A percentile compares a stretch with the other conserved stretches of the same genome.
Conservation (phyloP, 1,139 yeast species). For the Geotrichum carabidarum region DNA sequence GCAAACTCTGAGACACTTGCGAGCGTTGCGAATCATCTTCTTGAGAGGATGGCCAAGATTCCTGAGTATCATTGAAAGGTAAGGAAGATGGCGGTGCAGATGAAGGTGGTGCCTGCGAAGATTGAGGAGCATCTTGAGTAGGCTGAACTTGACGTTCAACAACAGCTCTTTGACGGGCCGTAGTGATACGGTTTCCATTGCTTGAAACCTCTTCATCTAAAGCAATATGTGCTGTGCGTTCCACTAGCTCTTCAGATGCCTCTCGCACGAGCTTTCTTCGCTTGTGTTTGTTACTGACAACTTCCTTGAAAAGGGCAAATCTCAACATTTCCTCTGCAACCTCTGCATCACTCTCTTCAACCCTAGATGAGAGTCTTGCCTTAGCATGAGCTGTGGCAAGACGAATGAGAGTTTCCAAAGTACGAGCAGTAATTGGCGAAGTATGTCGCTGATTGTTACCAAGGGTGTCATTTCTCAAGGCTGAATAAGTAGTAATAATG, state of each 20-base stretch:
- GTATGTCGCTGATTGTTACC: conserved; percentile 73
- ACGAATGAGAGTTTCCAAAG: conserved; percentile 92
- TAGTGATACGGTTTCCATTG: conserved; percentile 22
- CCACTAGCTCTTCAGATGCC: conserved; percentile 22
- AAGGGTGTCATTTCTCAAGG: conserved; percentile 74
- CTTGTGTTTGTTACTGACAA: conserved; percentile 35
- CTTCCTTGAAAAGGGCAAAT: conserved; percentile 81
- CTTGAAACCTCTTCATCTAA: conserved; percentile 19
- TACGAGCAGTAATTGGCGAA: conserved; percentile 96
- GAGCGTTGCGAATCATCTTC: conserved; percentile 19
- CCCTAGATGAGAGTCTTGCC: conserved; percentile 70
- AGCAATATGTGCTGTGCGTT: conserved; percentile 21
- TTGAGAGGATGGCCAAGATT: conserved; percentile 27
- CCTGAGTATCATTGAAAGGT: conserved; percentile 25
- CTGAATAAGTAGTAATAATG: conserved; percentile 74
- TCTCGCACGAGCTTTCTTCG: conserved; percentile 31
- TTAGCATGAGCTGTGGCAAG: conserved; percentile 96
- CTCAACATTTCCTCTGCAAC: conserved; percentile 83
- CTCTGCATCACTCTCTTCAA: conserved; percentile 73
- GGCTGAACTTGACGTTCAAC: conserved; percentile 11
- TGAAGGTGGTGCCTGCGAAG: conserved; percentile 17
- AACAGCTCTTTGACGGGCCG: conserved; percentile 26
- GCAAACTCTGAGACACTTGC: neutral
- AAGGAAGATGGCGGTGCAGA: conserved; percentile 22
- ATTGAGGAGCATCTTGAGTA: conserved; percentile 7